Evolutionary conservation across 2,329 filamentous ascomycete species (phyloP).

Genomic region (Penicillium glabrum): DNA sequence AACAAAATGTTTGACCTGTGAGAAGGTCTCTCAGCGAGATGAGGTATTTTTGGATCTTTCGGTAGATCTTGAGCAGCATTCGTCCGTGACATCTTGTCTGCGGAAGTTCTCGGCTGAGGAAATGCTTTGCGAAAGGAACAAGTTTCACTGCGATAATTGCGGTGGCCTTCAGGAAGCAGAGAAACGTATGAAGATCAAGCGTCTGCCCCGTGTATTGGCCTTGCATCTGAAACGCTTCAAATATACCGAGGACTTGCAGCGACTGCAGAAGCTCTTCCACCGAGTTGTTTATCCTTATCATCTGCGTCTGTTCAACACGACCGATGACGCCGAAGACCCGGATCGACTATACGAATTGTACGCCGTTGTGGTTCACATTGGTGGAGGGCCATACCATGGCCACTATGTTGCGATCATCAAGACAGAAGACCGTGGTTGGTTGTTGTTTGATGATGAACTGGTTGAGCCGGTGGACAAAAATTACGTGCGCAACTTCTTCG

Average conservation of each 20-base stretch:
- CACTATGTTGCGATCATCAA: conserved; percentile 99
- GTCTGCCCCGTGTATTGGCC: conserved; percentile 84
- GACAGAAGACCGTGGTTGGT: conserved; percentile 91
- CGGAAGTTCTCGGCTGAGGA: conserved; percentile 97
- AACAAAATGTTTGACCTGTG: conserved; percentile 93
- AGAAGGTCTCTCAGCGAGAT: conserved; percentile 90
- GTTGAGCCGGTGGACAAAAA: conserved; percentile 96
- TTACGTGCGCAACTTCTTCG: conserved; percentile 96
- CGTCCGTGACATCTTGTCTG: conserved; percentile 92
- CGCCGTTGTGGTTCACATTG: conserved; percentile 95
- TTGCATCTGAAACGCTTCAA: conserved; percentile 97
- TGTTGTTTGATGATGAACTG: conserved; percentile 97
- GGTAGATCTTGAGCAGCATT: conserved; percentile 92
- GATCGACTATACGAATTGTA: conserved; percentile 96
- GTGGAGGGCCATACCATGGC: conserved; percentile 92
- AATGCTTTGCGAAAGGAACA: conserved; percentile 97
- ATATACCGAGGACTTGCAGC: conserved; percentile 92
- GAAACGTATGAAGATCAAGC: conserved; percentile 99
- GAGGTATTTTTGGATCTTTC: conserved; percentile 95
- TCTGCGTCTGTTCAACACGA: conserved; percentile 94
- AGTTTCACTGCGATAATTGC: conserved; percentile 97
- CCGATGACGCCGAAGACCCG: conserved; percentile 88
- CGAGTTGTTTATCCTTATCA: conserved; percentile 97
- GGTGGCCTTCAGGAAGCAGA: conserved; percentile 96
- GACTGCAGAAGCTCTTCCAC: conserved; percentile 94